Conservation (phyloP, 2,329 filamentous ascomycete genomes). For the Fusarium sp. region DNA sequence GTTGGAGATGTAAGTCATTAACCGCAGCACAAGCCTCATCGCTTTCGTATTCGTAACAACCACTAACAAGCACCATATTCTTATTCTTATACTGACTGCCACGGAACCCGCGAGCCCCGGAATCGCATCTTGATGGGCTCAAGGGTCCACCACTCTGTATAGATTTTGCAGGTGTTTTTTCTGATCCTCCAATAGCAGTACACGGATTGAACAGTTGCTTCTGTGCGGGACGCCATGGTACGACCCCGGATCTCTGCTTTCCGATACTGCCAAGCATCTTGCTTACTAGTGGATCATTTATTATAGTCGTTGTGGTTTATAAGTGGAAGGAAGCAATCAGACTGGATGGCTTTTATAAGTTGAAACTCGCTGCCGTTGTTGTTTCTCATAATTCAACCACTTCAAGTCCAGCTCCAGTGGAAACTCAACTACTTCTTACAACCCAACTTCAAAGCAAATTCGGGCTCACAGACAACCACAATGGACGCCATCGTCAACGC, state of each 20-base stretch:
- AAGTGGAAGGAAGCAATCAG: constrained; percentile 9
- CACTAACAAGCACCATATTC: neutral
- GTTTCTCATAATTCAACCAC: neutral
- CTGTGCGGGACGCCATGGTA: constrained; percentile 17
- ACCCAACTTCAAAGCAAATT: neutral
- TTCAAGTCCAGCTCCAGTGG: neutral
- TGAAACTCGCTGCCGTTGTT: neutral
- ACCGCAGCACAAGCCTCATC: neutral
- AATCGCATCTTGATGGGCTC: neutral
- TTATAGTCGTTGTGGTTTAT: constrained; percentile 1
- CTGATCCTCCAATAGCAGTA: constrained; percentile 12
- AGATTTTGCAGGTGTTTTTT: neutral
- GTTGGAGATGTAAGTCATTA: neutral
- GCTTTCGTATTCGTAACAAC: constrained; percentile 30
- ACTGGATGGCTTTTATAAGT: neutral
- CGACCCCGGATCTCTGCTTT: constrained; percentile 38
- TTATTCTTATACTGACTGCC: neutral
- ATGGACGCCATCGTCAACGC: constrained; percentile 32
- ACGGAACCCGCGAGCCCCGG: constrained; percentile 23
- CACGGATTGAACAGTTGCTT: neutral
- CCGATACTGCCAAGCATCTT: constrained; percentile 29
- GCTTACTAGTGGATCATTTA: neutral
- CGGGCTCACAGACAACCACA: neutral
- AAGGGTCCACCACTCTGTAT: constrained; percentile 10
- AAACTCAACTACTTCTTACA: constrained; percentile 12